Evolutionary conservation across 495 filamentous ascomycete species (phyloP).

Genomic region (Apodospora peruviana): DNA sequence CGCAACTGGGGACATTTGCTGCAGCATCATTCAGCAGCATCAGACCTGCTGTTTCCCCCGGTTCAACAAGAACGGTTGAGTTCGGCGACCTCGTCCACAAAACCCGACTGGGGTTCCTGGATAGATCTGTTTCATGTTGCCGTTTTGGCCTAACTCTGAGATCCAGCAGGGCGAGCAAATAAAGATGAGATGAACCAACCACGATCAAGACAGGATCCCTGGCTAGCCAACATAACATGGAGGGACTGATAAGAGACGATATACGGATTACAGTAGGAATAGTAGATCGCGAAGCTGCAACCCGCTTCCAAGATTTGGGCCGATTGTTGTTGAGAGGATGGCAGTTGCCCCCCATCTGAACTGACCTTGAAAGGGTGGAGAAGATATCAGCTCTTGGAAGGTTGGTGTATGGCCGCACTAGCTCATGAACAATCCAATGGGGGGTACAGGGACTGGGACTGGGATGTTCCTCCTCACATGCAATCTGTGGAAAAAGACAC

Average conservation of each 20-base stretch:
- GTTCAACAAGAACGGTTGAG: not conserved
- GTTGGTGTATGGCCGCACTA: not conserved
- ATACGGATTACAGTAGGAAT: too few species aligned
- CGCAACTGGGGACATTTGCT: too few species aligned
- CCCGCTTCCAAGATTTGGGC: too few species aligned
- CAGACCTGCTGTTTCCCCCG: too few species aligned
- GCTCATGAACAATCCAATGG: constrained; percentile 3
- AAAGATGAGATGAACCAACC: not conserved
- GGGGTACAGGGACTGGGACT: not conserved
- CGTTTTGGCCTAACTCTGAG: not conserved
- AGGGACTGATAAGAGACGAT: too few species aligned
- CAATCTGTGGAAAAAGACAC: constrained; percentile 7
- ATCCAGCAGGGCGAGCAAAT: not conserved
- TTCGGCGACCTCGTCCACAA: constrained; percentile 18
- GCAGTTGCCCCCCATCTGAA: not conserved
- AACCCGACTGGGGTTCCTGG: constrained; percentile 7
- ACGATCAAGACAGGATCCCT: not conserved
- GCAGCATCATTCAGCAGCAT: too few species aligned
- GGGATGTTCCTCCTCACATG: constrained; percentile 6
- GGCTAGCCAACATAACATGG: not conserved
- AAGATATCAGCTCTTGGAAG: not conserved
- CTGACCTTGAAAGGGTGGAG: not conserved
- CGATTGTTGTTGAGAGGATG: too few species aligned
- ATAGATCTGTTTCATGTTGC: constrained; percentile 13
- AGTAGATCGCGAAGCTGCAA: too few species aligned